phyloP scores from a whole-genome alignment of 495 filamentous ascomycete species.

The Daldinia vernicosa region DNA sequence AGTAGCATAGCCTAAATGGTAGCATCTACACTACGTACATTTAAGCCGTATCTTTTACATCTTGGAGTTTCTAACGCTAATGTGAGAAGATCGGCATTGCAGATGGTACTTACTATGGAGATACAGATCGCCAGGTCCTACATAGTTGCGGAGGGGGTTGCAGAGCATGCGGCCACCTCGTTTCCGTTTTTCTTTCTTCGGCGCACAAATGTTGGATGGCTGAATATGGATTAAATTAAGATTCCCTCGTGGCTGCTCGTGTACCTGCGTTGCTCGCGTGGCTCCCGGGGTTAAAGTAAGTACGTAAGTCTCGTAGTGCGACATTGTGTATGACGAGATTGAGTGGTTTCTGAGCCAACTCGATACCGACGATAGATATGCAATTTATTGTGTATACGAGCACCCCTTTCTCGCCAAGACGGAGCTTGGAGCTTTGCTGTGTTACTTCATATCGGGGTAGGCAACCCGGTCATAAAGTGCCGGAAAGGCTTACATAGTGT shows the following conservation, averaged over 20 bases:
- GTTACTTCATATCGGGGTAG: background rate
- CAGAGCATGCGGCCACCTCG: slow-evolving; percentile 33
- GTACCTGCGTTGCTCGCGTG: slow-evolving; percentile 38
- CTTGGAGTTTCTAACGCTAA: slow-evolving; percentile 5
- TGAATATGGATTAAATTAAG: slow-evolving; percentile 26
- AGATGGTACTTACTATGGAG: slow-evolving; percentile 19
- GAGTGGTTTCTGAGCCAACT: background rate
- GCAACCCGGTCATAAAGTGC: background rate
- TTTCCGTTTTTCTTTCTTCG: slow-evolving; percentile 20
- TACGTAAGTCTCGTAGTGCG: slow-evolving; percentile 17
- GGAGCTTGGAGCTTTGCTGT: background rate
- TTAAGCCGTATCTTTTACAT: background rate
- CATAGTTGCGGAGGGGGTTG: slow-evolving; percentile 13
- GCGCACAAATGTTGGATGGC: background rate
- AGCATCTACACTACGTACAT: background rate
- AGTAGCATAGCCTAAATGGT: slow-evolving; percentile 35
- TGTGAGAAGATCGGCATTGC: slow-evolving; percentile 31
- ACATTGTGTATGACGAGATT: background rate
- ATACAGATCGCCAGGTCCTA: slow-evolving; percentile 16
- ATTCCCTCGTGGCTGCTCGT: slow-evolving; percentile 35
- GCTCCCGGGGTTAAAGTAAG: slow-evolving; percentile 10
- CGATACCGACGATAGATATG: background rate
- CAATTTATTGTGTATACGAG: background rate
- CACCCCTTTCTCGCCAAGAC: background rate
- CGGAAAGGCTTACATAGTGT: background rate